Evolutionary conservation across 2,329 filamentous ascomycete species (phyloP).

Genomic region (Akanthomyces dipterigenus): DNA sequence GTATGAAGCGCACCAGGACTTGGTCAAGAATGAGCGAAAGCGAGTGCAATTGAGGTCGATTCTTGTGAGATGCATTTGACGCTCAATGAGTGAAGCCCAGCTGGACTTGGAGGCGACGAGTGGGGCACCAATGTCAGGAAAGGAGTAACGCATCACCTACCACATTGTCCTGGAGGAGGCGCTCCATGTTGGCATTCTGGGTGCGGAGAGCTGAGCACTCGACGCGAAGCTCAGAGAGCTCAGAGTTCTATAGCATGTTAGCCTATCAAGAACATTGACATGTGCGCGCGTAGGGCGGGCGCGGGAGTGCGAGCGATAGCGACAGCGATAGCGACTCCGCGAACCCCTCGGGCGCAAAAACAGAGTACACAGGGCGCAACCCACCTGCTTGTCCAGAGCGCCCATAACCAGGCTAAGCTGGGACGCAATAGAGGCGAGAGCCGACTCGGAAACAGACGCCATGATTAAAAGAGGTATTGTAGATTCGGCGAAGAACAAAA

Average conservation of each 20-base stretch:
- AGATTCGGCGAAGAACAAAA: not conserved
- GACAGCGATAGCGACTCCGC: not conserved
- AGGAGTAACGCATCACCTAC: slow-evolving; percentile 13
- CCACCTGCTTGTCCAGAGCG: slow-evolving; percentile 14
- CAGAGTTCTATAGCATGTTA: slow-evolving; percentile 16
- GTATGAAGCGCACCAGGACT: not conserved
- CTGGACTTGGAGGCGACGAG: not conserved
- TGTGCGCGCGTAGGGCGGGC: not conserved
- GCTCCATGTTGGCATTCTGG: slow-evolving; percentile 19
- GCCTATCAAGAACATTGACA: not conserved
- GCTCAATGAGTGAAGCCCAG: not conserved
- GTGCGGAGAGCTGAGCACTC: slow-evolving; percentile 20
- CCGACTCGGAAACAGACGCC: slow-evolving; percentile 11
- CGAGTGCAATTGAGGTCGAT: not conserved
- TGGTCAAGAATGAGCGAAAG: not conserved
- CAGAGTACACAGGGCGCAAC: slow-evolving; percentile 2
- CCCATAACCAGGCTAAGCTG: slow-evolving; percentile 13
- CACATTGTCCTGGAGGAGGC: slow-evolving; percentile 18
- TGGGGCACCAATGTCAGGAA: slow-evolving; percentile 1
- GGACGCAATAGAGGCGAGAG: slow-evolving; percentile 11
- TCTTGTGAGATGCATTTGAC: not conserved
- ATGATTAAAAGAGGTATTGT: slow-evolving; percentile 8
- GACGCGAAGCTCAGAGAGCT: slow-evolving; percentile 18
- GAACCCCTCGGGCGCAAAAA: slow-evolving; percentile 2
- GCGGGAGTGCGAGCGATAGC: not conserved